These are phyloP conservation scores for Diversispora epigaea DNA, from an alignment of 192 early-diverging fungal species.

Conservation along the genomic window DNA sequence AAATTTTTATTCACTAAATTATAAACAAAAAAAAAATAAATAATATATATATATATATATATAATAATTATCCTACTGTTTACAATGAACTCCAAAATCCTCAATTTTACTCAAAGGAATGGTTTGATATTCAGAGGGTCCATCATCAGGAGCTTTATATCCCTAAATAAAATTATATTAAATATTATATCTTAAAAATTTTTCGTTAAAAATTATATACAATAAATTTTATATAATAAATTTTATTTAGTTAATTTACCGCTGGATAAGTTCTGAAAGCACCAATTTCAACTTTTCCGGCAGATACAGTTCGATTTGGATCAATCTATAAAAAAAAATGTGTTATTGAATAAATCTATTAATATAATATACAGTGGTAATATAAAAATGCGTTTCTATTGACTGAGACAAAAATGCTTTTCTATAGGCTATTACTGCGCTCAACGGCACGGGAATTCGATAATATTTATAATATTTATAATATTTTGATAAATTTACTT, in stretches of 20 bases:
- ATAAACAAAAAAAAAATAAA: not conserved
- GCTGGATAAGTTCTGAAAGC: constrained; percentile 98
- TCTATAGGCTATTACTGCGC: no score
- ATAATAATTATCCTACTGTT: constrained; percentile 47
- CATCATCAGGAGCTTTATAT: constrained; percentile 77
- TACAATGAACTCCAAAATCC: constrained; percentile 95
- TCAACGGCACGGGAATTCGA: not conserved
- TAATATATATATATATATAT: not conserved
- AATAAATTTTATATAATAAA: not conserved
- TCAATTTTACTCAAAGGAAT: constrained; percentile 96
- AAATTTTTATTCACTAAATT: constrained; percentile 5
- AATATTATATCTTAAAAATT: not conserved
- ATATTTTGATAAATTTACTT: constrained; percentile 36
- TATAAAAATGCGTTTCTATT: no score
- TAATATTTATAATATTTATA: not conserved
- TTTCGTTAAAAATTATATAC: not conserved
- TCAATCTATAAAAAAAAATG: constrained; percentile 66
- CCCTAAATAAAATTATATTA: constrained; percentile 45
- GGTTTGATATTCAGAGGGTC: constrained; percentile 80
- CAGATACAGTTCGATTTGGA: constrained; percentile 94
- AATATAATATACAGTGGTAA: no score
- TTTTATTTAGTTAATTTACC: constrained; percentile 39
- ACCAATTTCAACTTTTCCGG: constrained; percentile 96
- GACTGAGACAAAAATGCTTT: no score
- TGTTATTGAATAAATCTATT: not conserved